A percentile compares a stretch with the other conserved stretches of the same genome.
These are phyloP conservation scores for Gnaphalium uliginosum DNA, from an alignment of 129 eudicot genomes.

Conservation along the genomic window DNA sequence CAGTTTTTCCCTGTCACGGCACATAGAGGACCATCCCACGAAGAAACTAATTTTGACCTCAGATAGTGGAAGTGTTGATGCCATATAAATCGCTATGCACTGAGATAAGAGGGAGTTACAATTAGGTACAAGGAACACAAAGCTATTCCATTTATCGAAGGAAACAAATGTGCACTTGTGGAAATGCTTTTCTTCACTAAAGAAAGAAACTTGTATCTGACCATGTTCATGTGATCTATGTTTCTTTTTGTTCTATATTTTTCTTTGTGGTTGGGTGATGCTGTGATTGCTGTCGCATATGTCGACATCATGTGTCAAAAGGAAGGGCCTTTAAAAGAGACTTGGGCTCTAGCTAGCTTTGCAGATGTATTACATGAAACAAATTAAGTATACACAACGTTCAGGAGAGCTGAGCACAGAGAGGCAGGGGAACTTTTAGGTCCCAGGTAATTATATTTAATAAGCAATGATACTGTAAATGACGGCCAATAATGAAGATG, in stretches of 20 bases:
- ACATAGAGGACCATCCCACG: not conserved
- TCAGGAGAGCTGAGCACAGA: not conserved
- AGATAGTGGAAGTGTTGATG: not conserved
- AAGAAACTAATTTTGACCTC: not conserved
- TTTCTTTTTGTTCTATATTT: not conserved
- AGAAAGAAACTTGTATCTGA: not conserved
- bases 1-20: not conserved
- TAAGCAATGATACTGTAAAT: not conserved
- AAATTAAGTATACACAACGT: not conserved
- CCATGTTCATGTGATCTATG: not conserved
- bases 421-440: not conserved
- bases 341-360: slow-evolving; percentile 1
- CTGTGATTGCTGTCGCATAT: not conserved
- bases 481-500: not conserved
- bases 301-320: not conserved
- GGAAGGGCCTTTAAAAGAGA: not conserved
- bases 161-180: not conserved
- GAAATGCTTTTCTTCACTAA: not conserved
- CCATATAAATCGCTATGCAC: not conserved
- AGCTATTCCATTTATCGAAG: not conserved
- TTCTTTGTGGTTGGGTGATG: not conserved
- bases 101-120: not conserved
- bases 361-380: not conserved
- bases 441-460: not conserved
- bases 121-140: not conserved